Evolutionary conservation across 2,329 filamentous ascomycete species (phyloP).

Genomic region (Xylariaceae sp.): DNA sequence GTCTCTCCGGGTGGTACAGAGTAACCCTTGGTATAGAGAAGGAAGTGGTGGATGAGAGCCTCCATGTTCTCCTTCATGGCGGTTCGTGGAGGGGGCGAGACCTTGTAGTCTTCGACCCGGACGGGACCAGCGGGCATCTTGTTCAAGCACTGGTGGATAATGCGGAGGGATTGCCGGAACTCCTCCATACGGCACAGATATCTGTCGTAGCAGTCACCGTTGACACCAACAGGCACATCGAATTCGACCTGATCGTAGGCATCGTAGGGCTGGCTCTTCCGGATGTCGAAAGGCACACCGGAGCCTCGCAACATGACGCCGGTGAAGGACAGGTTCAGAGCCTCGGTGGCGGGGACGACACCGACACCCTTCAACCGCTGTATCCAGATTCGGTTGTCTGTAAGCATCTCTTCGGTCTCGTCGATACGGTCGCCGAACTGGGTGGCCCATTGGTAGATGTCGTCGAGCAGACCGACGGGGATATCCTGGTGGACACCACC

Average conservation of each 20-base stretch:
- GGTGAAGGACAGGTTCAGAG: conserved; percentile 94
- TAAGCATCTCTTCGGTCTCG: conserved; percentile 97
- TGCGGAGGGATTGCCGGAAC: conserved; percentile 95
- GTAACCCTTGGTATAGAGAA: conserved; percentile 98
- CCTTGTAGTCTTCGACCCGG: conserved; percentile 98
- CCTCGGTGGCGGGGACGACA: conserved; percentile 86
- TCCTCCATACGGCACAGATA: conserved; percentile 99
- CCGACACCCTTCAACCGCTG: conserved; percentile 87
- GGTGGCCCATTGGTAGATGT: conserved; percentile 99
- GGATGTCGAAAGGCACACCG: conserved; percentile 92
- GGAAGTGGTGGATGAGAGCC: conserved; percentile 97
- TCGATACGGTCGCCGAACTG: conserved; percentile 98
- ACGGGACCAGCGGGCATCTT: conserved; percentile 96
- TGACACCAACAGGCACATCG: conserved; percentile 91
- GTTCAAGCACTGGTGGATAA: conserved; percentile 98
- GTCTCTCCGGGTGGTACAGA: conserved; percentile 96
- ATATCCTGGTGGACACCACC: conserved; percentile 96
- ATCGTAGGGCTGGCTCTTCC: conserved; percentile 96
- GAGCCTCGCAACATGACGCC: conserved; percentile 98
- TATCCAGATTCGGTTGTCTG: conserved; percentile 99
- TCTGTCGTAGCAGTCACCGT: conserved; percentile 98
- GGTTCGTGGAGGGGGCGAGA: conserved; percentile 88
- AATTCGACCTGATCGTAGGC: conserved; percentile 98
- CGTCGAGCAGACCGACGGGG: conserved; percentile 88
- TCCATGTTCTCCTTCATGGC: conserved; percentile 99